Evolutionary conservation across 2,329 filamentous ascomycete genomes (phyloP), one percentile per base, ranked within the genome.

Genomic region (Cadophora malorum): DNA sequence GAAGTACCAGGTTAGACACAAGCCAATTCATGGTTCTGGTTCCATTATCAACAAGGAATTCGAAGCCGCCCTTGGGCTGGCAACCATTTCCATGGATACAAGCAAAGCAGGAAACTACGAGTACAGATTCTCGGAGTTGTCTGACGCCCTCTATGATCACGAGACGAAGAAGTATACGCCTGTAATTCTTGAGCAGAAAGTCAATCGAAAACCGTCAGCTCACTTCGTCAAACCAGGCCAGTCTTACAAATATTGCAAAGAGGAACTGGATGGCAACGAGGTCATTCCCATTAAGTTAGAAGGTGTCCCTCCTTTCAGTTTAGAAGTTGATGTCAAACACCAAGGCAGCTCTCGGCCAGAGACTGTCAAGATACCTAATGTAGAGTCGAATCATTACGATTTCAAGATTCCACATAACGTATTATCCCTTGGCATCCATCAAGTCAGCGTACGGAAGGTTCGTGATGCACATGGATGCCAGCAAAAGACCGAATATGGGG

Each of bases 301-400:
- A 68, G 96, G 96, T 49, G 84, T 90, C 19, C 88, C 95, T 7
- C 96, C 96, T 0, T 99, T 99, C 81, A 90, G 90, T 59, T 83
- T 99, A 4, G 96, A 98, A 78, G 86, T 98, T 28, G 94, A 95
- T 76, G 93, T 99, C 80, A 97, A 94, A 81, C 95, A 98, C 75
- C 91, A 96, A 76, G 91, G 92, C 64, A 91, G 89, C 31, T 87
- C 89, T 10, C 89, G 90, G 70, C 89, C 94, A 0, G 94, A 98
- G 77, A 88, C 91, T 23, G 91, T 96, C 78, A 88, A 90, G 61
- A 90, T 97, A 71, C 88, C 92, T 10, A 90, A 93, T 71, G 94
- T 99, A 74, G 86, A 88, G 67, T 86, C 88, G 31, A 90, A 90
- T 77, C 85, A 85, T 47, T 93, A 94, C 79, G 88, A 91, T 64